These are phyloP conservation scores for Marasmius tenuissimus DNA, from an alignment of 1,284 basidiomycete species.

Conservation along the genomic window DNA sequence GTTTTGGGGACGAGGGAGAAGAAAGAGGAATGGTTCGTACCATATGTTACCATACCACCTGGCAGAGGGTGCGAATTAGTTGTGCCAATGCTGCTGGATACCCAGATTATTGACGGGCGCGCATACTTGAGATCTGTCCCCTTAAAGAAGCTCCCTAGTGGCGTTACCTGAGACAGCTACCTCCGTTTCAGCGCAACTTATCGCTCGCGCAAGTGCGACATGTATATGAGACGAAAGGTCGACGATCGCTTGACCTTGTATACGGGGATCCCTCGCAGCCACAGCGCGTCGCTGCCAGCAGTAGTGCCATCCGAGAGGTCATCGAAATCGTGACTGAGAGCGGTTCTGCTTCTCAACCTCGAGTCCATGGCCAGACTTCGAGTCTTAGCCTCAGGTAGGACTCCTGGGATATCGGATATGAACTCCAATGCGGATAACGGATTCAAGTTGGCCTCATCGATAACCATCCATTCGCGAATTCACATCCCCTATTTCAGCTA, in stretches of 20 bases:
- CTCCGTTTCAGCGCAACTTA: constrained; percentile 33
- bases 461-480: too few species aligned
- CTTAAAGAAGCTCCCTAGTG: constrained; percentile 52
- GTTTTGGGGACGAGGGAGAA: background rate
- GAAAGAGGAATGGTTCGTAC: constrained; percentile 16
- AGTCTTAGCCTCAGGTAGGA: too few species aligned
- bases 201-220: constrained; percentile 33
- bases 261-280: background rate
- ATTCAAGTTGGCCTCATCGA: too few species aligned
- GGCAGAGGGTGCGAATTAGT: background rate
- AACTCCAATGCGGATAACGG: too few species aligned
- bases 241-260: constrained; percentile 32
- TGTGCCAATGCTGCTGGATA: background rate
- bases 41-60: constrained; percentile 55
- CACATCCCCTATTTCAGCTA: too few species aligned
- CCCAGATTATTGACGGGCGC: background rate
- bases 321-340: background rate
- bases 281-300: background rate
- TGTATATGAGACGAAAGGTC: too few species aligned
- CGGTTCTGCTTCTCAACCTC: too few species aligned
- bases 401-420: too few species aligned
- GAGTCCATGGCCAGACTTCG: too few species aligned
- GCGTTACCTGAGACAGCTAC: constrained; percentile 39
- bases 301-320: background rate
- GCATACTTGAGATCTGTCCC: constrained; percentile 55